phyloP scores from a whole-genome alignment of 495 filamentous ascomycete genomes.

The Halenospora varia region DNA sequence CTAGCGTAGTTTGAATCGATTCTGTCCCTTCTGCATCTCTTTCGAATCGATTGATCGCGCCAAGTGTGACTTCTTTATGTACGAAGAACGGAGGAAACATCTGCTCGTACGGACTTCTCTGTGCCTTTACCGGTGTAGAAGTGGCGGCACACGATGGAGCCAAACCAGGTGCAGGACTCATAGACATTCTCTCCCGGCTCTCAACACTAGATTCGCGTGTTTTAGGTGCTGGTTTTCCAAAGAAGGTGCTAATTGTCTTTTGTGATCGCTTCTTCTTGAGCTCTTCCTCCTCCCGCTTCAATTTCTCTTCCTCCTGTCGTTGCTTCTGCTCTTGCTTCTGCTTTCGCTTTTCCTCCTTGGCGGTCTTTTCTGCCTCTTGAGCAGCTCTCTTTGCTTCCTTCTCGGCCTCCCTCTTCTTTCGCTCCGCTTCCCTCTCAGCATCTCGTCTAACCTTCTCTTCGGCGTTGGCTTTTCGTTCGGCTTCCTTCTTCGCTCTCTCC shows the following conservation, averaged over 20 bases:
- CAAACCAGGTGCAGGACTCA: slow-evolving; percentile 19
- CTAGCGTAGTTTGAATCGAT: slow-evolving; percentile 46
- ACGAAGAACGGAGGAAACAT: slow-evolving; percentile 76
- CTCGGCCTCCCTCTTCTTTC: slow-evolving; percentile 39
- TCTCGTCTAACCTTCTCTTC: slow-evolving; percentile 5
- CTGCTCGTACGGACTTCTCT: slow-evolving; percentile 60
- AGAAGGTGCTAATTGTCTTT: slow-evolving; percentile 43
- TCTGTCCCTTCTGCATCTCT: slow-evolving; percentile 51
- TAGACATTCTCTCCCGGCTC: slow-evolving; percentile 22
- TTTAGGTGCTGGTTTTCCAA: slow-evolving; percentile 52
- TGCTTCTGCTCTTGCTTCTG: slow-evolving; percentile 38
- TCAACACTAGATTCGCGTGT: slow-evolving; percentile 26
- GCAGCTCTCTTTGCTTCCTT: slow-evolving; percentile 46
- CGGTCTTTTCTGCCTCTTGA: slow-evolving; percentile 41
- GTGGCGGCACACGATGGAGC: slow-evolving; percentile 9
- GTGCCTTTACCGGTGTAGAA: slow-evolving; percentile 24
- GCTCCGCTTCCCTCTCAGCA: slow-evolving; percentile 42
- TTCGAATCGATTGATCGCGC: slow-evolving; percentile 41
- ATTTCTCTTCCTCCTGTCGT: slow-evolving; percentile 38
- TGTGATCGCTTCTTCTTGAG: slow-evolving; percentile 60
- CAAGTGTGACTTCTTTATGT: slow-evolving; percentile 60
- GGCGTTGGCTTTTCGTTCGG: slow-evolving; percentile 7
- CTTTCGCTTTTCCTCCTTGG: slow-evolving; percentile 40
- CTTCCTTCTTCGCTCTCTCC: slow-evolving; percentile 15
- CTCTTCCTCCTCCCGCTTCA: slow-evolving; percentile 53